These are phyloP conservation scores for Fusarium napiforme DNA, from an alignment of 2,329 filamentous ascomycete species.

Conservation along the genomic window DNA sequence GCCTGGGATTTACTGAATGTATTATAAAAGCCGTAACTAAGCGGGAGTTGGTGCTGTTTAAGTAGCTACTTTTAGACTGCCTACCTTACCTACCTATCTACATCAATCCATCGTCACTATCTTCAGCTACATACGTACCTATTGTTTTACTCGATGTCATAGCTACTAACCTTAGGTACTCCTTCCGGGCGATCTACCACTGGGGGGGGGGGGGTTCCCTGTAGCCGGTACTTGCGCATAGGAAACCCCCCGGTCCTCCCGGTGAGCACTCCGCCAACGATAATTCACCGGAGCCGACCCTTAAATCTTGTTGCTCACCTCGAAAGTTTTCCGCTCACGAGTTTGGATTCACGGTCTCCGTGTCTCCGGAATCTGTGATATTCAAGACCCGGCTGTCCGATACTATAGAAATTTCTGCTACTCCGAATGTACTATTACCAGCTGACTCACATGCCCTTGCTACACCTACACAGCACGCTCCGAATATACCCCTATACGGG, in stretches of 20 bases:
- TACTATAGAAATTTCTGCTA: neutral
- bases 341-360: conserved; percentile 18
- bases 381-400: conserved; percentile 30
- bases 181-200: neutral
- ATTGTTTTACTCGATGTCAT: neutral
- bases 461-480: neutral
- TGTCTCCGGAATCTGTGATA: conserved; percentile 13
- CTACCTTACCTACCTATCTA: no score
- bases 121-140: neutral
- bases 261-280: conserved; percentile 35
- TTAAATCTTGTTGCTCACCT: conserved; percentile 15
- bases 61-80: neutral
- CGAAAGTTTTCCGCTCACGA: neutral
- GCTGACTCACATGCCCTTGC: conserved; percentile 23
- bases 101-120: conserved; percentile 28
- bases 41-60: conserved; percentile 14
- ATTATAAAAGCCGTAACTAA: conserved; percentile 8
- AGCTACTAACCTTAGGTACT: neutral
- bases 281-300: conserved; percentile 39
- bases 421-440: neutral
- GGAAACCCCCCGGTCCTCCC: neutral
- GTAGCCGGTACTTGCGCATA: conserved; percentile 12
- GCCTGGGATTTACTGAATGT: neutral
- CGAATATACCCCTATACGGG: conserved; percentile 2
- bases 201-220: neutral